phyloP scores from a whole-genome alignment of 1,284 basidiomycete genomes.

The Melampsora americana region DNA sequence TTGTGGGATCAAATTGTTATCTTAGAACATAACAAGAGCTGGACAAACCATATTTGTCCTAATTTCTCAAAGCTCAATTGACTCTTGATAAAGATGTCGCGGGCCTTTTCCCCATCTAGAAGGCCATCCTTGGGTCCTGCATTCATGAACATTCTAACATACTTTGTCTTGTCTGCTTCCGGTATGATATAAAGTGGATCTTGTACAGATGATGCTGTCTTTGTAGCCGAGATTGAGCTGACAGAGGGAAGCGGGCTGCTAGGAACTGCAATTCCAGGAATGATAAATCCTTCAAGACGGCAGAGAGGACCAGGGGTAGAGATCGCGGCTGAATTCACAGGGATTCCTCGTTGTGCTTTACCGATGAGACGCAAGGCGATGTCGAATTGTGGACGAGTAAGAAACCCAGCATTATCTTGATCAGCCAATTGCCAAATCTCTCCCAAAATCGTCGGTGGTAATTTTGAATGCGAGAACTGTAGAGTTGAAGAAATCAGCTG shows the following conservation, averaged over 20 bases:
- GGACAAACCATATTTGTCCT: slow-evolving; percentile 81
- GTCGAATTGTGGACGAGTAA: slow-evolving; percentile 79
- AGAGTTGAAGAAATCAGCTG: not conserved
- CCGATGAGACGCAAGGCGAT: slow-evolving; percentile 84
- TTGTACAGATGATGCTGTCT: slow-evolving; percentile 62
- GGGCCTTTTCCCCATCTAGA: slow-evolving; percentile 78
- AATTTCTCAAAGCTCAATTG: slow-evolving; percentile 84
- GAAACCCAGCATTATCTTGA: slow-evolving; percentile 84
- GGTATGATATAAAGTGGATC: slow-evolving; percentile 65
- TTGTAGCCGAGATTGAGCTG: slow-evolving; percentile 46
- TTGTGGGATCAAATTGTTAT: not conserved
- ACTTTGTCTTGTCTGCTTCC: slow-evolving; percentile 75
- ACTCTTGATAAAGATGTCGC: slow-evolving; percentile 89
- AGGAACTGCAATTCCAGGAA: slow-evolving; percentile 54
- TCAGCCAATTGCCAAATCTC: slow-evolving; percentile 93
- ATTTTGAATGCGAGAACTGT: slow-evolving; percentile 38
- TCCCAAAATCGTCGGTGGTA: slow-evolving; percentile 61
- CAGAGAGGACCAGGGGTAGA: slow-evolving; percentile 68
- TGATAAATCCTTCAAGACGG: slow-evolving; percentile 68
- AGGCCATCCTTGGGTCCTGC: slow-evolving; percentile 72
- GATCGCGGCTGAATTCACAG: slow-evolving; percentile 59
- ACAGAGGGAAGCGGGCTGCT: slow-evolving; percentile 56
- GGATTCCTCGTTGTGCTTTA: slow-evolving; percentile 83
- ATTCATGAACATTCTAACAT: slow-evolving; percentile 70
- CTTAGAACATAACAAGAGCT: not conserved